Conservation (phyloP, 2,329 filamentous ascomycete species). For the Alternaria burnsii region DNA sequence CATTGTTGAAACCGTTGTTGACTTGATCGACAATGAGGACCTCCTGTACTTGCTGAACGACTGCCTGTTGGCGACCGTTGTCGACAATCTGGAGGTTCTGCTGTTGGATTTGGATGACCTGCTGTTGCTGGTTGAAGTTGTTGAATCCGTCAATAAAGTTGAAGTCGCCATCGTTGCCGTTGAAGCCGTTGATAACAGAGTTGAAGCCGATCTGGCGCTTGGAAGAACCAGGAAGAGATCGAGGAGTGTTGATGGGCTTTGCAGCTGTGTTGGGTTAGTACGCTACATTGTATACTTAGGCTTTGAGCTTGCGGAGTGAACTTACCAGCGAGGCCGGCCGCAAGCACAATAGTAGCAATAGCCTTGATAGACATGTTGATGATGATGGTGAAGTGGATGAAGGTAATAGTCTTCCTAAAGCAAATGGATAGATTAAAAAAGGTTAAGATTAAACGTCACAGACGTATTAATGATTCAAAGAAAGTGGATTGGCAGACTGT, state of each 20-base stretch:
- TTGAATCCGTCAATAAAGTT: slow-evolving; percentile 45
- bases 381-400: background rate
- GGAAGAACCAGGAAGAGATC: slow-evolving; percentile 21
- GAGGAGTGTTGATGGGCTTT: slow-evolving; percentile 35
- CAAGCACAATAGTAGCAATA: slow-evolving; percentile 38
- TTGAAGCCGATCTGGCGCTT: slow-evolving; percentile 27
- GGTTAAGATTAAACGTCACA: slow-evolving; percentile 42
- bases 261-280: slow-evolving; percentile 34
- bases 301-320: background rate
- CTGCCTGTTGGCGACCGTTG: slow-evolving; percentile 33
- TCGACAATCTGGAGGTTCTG: slow-evolving; percentile 38
- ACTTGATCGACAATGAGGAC: slow-evolving; percentile 41
- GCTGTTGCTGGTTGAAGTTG: slow-evolving; percentile 42
- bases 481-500: slow-evolving; percentile 43
- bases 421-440: slow-evolving; percentile 34
- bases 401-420: slow-evolving; percentile 30
- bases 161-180: slow-evolving; percentile 33
- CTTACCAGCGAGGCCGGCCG: slow-evolving; percentile 46
- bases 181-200: slow-evolving; percentile 29
- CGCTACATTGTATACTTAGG: background rate
- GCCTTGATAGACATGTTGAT: slow-evolving; percentile 43
- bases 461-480: slow-evolving; percentile 37
- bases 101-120: slow-evolving; percentile 40
- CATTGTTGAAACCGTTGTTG: slow-evolving; percentile 40
- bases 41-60: slow-evolving; percentile 41